phyloP scores from a whole-genome alignment of 2,329 filamentous ascomycete genomes.

The Fusarium gaditjirri region DNA sequence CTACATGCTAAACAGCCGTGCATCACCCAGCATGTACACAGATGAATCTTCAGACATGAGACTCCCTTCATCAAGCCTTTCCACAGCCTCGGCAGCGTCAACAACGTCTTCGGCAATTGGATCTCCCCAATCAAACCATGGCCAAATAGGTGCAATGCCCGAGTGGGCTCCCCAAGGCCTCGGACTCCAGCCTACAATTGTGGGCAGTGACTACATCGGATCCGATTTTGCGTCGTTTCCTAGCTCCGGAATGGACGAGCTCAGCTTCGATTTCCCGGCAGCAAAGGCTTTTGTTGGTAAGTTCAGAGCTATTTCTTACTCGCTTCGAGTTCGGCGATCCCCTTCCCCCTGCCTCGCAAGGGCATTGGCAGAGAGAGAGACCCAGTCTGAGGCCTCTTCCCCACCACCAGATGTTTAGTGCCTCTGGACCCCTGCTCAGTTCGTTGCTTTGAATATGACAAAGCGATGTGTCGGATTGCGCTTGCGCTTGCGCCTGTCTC shows the following conservation, averaged over 20 bases:
- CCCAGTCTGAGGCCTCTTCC: conserved; percentile 36
- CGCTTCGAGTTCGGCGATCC: conserved; percentile 32
- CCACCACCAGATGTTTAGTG: conserved; percentile 36
- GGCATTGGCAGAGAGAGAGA: conserved; percentile 33
- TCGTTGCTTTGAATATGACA: conserved; percentile 13
- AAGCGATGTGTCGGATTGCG: conserved; percentile 24
- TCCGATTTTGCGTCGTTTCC: conserved; percentile 66
- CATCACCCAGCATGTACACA: conserved; percentile 60
- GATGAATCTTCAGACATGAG: conserved; percentile 61
- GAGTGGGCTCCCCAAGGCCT: conserved; percentile 68
- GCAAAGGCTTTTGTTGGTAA: conserved; percentile 68
- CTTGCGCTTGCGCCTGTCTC: conserved; percentile 21
- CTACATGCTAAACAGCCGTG: conserved; percentile 59
- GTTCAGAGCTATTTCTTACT: conserved; percentile 49
- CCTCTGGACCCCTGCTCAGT: conserved; percentile 27
- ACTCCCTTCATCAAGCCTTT: conserved; percentile 67
- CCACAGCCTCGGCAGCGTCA: conserved; percentile 69
- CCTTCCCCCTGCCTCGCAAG: conserved; percentile 26
- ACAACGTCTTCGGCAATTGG: conserved; percentile 74
- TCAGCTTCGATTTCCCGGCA: conserved; percentile 60
- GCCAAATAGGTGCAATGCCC: conserved; percentile 65
- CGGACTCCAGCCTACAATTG: conserved; percentile 71
- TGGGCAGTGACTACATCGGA: conserved; percentile 66
- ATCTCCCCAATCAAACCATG: conserved; percentile 72
- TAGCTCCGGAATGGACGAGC: conserved; percentile 61